Base-by-base conservation (phyloP, 2,329 filamentous ascomycete species). In the Phaeosphaeriaceae sp. region DNA sequence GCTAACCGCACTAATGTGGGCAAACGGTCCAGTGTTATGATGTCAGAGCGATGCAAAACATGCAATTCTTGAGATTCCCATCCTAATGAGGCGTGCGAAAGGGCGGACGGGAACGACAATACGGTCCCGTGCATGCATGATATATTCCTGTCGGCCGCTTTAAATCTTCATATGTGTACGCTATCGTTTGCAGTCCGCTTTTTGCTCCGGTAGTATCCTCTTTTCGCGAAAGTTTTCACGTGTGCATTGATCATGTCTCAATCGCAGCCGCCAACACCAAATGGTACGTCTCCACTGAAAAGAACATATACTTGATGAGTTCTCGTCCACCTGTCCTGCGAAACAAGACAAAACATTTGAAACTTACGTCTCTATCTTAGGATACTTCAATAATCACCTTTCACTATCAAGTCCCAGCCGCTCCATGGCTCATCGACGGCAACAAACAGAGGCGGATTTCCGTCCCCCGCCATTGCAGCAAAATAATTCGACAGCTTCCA, bases 1-100 rank as follows among this genome's bases (percentile, higher is more conserved):
- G 48, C 40, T 31, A 27, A 36, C 10, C 56, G 52, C 49, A 47
- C 56, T 3, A 46, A 56, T 48, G 31, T 54, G 54, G 53, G 60
- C 47, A 63, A 65, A 62, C 21, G 49, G 60, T 65, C 56, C 51
- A 47, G 49, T 46, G 20, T 51, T 27, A 62, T 70, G 64, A 70
- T 64, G 62, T 68, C 58, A 53, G 51, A 24, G 9, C 31, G 6
- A 11, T 11, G 31, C 7, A 36, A 36, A 36, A 36, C 51, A 70
- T 68, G 58, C 59, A 64, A 67, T 67, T 70, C 27, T 53, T 36
- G 19, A 53, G 25, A 44, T 54, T 51, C 55, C 51, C 57, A 56
- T 61, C 48, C 42, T n/a, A 49, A 17, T 46, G 46, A 36, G 31
- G 31, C 11, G 7, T 36, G 31, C 31, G 11, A 36, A 36, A 7